Percentiles rank a stretch among this genome's conserved stretches.
These are phyloP conservation scores for Bryum argenteum DNA, from an alignment of 225 moss, liverwort and hornwort species.

Conservation along the genomic window DNA sequence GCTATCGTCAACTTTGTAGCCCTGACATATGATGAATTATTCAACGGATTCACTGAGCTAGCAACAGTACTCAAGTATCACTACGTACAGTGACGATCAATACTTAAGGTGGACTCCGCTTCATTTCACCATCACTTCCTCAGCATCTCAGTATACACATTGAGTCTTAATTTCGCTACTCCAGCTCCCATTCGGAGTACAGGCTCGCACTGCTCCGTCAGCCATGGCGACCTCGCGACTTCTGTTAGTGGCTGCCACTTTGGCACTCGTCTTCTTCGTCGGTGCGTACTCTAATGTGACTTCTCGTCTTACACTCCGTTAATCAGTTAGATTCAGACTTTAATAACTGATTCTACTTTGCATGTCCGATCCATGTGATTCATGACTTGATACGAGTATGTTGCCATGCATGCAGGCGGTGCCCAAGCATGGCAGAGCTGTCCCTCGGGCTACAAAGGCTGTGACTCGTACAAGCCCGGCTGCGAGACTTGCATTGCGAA, in stretches of 20 bases:
- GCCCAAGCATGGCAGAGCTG: background rate
- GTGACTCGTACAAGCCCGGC: slow-evolving; percentile 20
- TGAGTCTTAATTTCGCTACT: no score
- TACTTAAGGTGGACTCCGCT: no score
- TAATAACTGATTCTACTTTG: background rate
- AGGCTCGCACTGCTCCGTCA: background rate
- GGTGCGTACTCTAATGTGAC: background rate
- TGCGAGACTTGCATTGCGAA: slow-evolving; percentile 1
- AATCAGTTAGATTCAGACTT: background rate
- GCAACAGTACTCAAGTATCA: no score
- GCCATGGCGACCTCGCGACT: slow-evolving; percentile 26
- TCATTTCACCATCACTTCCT: no score
- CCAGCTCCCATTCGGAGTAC: no score
- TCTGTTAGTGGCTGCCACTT: background rate
- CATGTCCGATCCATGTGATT: no score
- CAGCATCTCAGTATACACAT: no score
- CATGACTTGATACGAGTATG: no score
- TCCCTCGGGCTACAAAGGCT: background rate
- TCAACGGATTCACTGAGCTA: no score
- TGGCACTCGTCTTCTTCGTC: slow-evolving; percentile 27
- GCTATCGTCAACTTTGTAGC: no score
- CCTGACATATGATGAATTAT: no score
- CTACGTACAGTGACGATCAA: no score
- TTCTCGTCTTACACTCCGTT: background rate
- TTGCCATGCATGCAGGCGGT: background rate